Evolutionary conservation across 2,329 filamentous ascomycete species (phyloP).

Genomic region (Neopestalotiopsis clavispora): DNA sequence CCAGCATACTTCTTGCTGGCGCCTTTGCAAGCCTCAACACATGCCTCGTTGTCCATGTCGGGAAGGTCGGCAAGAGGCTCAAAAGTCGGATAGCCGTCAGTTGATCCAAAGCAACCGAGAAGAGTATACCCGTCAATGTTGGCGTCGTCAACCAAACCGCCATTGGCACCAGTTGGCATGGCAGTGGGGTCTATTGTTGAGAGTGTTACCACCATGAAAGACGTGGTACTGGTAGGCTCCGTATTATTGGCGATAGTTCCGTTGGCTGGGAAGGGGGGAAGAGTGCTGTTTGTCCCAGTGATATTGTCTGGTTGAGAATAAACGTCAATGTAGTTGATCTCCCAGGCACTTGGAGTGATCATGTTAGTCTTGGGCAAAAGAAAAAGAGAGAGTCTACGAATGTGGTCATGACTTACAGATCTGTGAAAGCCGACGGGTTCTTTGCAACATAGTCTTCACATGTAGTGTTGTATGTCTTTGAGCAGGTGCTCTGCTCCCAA

Average conservation of each 20-base stretch:
- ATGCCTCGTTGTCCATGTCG: conserved; percentile 46
- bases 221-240: conserved; percentile 8
- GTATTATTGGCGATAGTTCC: not conserved
- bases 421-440: conserved; percentile 48
- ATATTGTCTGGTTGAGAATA: conserved; percentile 36
- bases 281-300: conserved; percentile 3
- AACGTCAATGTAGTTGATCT: conserved; percentile 60
- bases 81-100: conserved; percentile 42
- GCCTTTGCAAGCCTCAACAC: conserved; percentile 40
- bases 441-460: conserved; percentile 52
- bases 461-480: conserved; percentile 42
- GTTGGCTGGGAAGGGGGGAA: not conserved
- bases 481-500: conserved; percentile 48
- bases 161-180: conserved; percentile 25
- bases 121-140: conserved; percentile 28
- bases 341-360: conserved; percentile 44
- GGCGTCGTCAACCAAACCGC: conserved; percentile 21
- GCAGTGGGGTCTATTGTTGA: conserved; percentile 25
- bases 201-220: conserved; percentile 29
- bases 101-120: conserved; percentile 47
- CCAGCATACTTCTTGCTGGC: conserved; percentile 42
- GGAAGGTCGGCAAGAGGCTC: conserved; percentile 29
- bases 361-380: conserved; percentile 3
- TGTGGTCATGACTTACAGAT: conserved; percentile 35
- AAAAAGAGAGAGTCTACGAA: not conserved